Evolutionary conservation across 2,329 filamentous ascomycete genomes (phyloP), one percentile per base, ranked within the genome.

Genomic region (Cladosporium phlei): DNA sequence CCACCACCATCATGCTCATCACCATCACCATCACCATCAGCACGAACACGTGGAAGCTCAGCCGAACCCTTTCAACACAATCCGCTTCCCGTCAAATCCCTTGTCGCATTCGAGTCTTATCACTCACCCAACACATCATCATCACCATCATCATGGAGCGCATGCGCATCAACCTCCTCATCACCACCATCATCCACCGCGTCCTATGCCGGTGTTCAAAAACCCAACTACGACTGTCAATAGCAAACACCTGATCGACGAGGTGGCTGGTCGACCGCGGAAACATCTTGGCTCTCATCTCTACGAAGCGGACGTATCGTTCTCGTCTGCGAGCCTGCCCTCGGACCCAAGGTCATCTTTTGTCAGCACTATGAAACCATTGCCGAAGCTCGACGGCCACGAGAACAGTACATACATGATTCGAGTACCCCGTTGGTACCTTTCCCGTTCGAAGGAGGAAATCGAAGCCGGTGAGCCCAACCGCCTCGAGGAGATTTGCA

Each of bases 341-440:
- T 53, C 69, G 20, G 75, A 75, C 54, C 69, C 74, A 45, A 78
- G 78, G 52, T 76, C 79, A 51, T 74, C 77, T 30, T 82, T 78
- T 54, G 73, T 71, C 4, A 77, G 75, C 17, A 77, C 70, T 21
- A 88, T 86, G 0, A 82, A 78, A 44, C 85, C 86, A 0, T 72
- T 96, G 1, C 91, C 91, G 0, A 79, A 80, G 51, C 87, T 91
- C 30, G 71, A 85, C 53, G 82, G 79, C 34, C 86, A 88, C 50
- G 85, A 90, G 55, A 97, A 97, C 58, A 95, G 88, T 63, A 94
- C 87, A 0, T 81, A 94, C 52, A 96, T 88, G 0, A 78, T 98
- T 51, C 88, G 93, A 58, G 82, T 98, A 5, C 85, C 90, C 2
- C 81, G 86, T 21, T 79, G 86, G 38, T 88, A 93, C 58, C 72